Percentiles rank a stretch among this genome's conserved stretches.
Conservation (phyloP, 2,329 filamentous ascomycete genomes). For the Aspergillus brunneoviolaceus region DNA sequence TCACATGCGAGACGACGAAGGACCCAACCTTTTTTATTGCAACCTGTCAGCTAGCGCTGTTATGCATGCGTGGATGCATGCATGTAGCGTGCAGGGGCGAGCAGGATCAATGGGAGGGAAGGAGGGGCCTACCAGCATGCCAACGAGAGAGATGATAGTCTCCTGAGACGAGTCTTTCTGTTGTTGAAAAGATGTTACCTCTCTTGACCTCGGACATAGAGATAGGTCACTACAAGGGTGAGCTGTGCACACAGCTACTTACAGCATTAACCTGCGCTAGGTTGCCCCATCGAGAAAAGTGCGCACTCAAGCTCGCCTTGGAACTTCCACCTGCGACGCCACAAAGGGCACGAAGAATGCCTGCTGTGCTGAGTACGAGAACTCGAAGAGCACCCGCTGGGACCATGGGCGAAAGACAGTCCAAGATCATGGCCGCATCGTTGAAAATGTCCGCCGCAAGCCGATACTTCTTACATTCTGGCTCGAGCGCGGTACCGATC, state of each 20-base stretch:
- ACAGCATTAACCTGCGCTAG: constrained; percentile 87
- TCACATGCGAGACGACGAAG: constrained; percentile 73
- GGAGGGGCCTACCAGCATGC: constrained; percentile 64
- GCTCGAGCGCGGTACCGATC: constrained; percentile 78
- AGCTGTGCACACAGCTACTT: constrained; percentile 1
- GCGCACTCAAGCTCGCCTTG: constrained; percentile 86
- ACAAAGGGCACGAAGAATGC: constrained; percentile 68
- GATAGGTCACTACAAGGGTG: background rate
- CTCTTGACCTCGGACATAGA: background rate
- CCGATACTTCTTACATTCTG: constrained; percentile 87
- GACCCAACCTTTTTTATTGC: constrained; percentile 61
- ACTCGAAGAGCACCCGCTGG: constrained; percentile 57
- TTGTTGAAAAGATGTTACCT: background rate
- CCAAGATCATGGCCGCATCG: constrained; percentile 80
- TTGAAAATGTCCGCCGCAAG: constrained; percentile 87
- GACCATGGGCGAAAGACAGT: constrained; percentile 75
- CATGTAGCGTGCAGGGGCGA: background rate
- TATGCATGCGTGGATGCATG: constrained; percentile 1
- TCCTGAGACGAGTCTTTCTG: constrained; percentile 91
- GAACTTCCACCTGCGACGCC: constrained; percentile 87
- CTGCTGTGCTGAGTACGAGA: constrained; percentile 58
- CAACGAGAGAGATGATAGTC: constrained; percentile 83
- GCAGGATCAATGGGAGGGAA: background rate
- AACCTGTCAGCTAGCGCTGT: background rate
- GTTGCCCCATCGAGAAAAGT: constrained; percentile 86